Percentiles rank a stretch among this genome's conserved stretches.
phyloP scores from a whole-genome alignment of 345 rosid genomes.

The Erysimum cheiranthoides region DNA sequence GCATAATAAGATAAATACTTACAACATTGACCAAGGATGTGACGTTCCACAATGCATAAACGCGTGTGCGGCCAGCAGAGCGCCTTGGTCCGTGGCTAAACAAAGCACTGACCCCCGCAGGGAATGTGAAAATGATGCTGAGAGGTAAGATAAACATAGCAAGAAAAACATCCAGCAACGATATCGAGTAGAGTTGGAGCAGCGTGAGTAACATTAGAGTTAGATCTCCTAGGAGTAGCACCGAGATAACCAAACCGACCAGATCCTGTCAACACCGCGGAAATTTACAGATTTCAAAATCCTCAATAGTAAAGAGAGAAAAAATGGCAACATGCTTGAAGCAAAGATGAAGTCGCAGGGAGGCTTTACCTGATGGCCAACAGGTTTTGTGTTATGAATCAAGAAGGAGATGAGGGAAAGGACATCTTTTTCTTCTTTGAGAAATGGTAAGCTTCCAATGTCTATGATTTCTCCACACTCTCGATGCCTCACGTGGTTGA shows the following conservation, averaged over 20 bases:
- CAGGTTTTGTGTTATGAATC: conserved; percentile 73
- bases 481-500: conserved; percentile 42
- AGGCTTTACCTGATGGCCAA: conserved; percentile 84
- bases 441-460: conserved; percentile 65
- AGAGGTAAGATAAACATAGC: conserved; percentile 79
- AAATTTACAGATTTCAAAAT: conserved; percentile 19
- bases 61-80: conserved; percentile 82
- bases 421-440: conserved; percentile 61
- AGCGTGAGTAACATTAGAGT: conserved; percentile 87
- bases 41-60: conserved; percentile 89
- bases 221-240: conserved; percentile 76
- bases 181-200: conserved; percentile 91
- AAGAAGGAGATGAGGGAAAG: conserved; percentile 65
- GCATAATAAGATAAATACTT: conserved; percentile 48
- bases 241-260: conserved; percentile 82
- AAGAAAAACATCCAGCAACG: conserved; percentile 65
- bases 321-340: conserved; percentile 17
- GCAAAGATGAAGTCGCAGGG: conserved; percentile 16
- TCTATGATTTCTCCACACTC: conserved; percentile 70
- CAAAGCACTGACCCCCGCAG: conserved; percentile 90
- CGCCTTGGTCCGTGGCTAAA: conserved; percentile 92
- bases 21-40: conserved; percentile 82
- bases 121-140: conserved; percentile 79
- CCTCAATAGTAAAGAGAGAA: conserved; percentile 18
- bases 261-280: conserved; percentile 63